Base-by-base conservation (phyloP, 257 asterid species). In the Misopates orontium region DNA sequence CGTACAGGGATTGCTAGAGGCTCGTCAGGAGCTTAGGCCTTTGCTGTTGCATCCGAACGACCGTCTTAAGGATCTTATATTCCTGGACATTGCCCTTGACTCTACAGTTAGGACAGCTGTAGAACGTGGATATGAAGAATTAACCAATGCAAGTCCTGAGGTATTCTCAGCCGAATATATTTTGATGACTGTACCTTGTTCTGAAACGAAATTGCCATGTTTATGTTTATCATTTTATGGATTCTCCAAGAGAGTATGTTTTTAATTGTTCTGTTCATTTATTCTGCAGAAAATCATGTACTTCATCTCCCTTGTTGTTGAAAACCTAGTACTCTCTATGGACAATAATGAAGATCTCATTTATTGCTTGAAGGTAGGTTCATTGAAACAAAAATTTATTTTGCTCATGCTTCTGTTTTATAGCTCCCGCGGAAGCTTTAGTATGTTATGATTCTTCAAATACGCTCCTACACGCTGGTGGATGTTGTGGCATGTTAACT, bases 71-170 rank as follows among this genome's bases (percentile, higher is more conserved):
- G 99, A 94, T 85, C 88, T 94, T 71, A 50, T 94, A 24, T 94
- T 94, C 83, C 80, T 94, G 76, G 99, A 94, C 75, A 76, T 94
- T 73, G 95, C 99, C 74, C 87, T 94, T 18, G 99, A 94, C 75
- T 94, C 99, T 74, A 80, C 97, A 64, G 95, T 88, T 66, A 88
- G 99, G 74, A 94, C 99, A 71, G 92, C 96, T 77, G 82, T 94
- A 45, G 99, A 94, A 64, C 95, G 99, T 77, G 96, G 96, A 56
- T 94, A 90, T 67, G 97, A 94, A 70, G 95, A 83, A 76, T 72
- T 94, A 77, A 88, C 74, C 79, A 77, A 75, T 64, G 87, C 96
- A 62, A 70, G 78, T 69, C 95, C 99, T 36, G 96, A 90, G 95
- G 99, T 93, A 79, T 63, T 68, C 18, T 55, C 22, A 4, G 36